Base-by-base conservation (phyloP, 768 basidiomycete species). In the Tricholoma furcatifolium region DNA sequence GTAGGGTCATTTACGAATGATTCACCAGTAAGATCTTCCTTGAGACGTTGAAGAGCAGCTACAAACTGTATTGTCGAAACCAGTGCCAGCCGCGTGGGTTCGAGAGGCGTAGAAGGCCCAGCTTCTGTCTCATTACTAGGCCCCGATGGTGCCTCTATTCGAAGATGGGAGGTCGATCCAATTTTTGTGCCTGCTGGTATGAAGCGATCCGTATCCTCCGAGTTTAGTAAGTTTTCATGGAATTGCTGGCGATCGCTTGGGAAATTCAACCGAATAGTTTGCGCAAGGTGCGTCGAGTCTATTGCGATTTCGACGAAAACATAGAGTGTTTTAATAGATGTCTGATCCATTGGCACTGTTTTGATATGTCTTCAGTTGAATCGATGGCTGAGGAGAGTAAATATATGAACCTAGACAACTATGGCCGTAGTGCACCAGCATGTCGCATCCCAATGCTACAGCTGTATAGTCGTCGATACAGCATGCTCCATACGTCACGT, bases 51-150 rank as follows among this genome's bases (percentile, higher is more conserved):
- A 10, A 98, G 75, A 10, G 96, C 92, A 6, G 95, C 86, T 18
- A 95, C 93, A 64, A 99, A 99, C 67, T 99, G 97, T 30, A 99
- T 98, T 0, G 97, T 99, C 0, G 95, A 98, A 0, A 99, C 97
- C 23, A 98, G 71, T 0, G 95, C 95, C 15, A 98, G 71, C 55
- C 87, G 80, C 15, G 93, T 97, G 5, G 71, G 73, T 41, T 68
- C 63, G 39, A 58, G 52, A 21, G 56, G 34, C 7, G 40, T 48
- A 15, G 64, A 57, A 3, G 59, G 42, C 9, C 63, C 53, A 32
- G 53, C 45, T 12, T 58, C 58, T 7, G 56, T 34, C 10, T 50
- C 47, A 24, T 47, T 55, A 10, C 53, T 54, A 4, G 47, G 35
- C 12, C 54, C 42, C 11, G 61, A 58, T 1, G 65, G 61, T 2